Percentiles rank a stretch among this genome's conserved stretches.
These are phyloP conservation scores for Xylariaceae sp. DNA, from an alignment of 2,329 filamentous ascomycete genomes.

Conservation along the genomic window DNA sequence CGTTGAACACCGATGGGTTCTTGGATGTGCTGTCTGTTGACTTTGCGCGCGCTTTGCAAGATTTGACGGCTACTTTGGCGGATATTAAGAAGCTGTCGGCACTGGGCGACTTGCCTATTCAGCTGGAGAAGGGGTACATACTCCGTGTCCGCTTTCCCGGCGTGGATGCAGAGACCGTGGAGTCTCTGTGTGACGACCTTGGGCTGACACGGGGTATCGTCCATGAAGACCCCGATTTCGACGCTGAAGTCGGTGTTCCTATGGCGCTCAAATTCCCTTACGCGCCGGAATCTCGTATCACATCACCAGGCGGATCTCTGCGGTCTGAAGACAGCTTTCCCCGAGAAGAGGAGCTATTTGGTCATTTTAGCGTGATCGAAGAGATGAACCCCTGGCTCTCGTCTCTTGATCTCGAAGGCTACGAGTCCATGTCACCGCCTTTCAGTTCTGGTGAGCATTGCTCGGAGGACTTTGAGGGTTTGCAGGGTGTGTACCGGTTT, in stretches of 20 bases:
- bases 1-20: constrained; percentile 77
- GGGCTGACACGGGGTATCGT: constrained; percentile 78
- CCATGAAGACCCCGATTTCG: constrained; percentile 72
- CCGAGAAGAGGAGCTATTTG: constrained; percentile 37
- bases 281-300: constrained; percentile 53
- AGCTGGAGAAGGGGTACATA: constrained; percentile 61
- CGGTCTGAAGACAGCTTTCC: constrained; percentile 36
- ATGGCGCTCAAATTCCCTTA: constrained; percentile 84
- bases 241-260: constrained; percentile 60
- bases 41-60: constrained; percentile 81
- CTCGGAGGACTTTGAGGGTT: constrained; percentile 49
- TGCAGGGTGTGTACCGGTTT: constrained; percentile 56
- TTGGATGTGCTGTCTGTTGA: constrained; percentile 82
- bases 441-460: constrained; percentile 40
- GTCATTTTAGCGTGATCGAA: constrained; percentile 35
- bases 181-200: constrained; percentile 79
- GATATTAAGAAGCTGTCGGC: constrained; percentile 75
- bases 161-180: constrained; percentile 78
- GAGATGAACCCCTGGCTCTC: constrained; percentile 49
- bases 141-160: constrained; percentile 87
- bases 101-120: constrained; percentile 80
- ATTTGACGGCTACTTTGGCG: constrained; percentile 72
- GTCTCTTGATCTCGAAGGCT: constrained; percentile 41
- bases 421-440: constrained; percentile 48
- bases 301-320: constrained; percentile 47